phyloP scores from a whole-genome alignment of 139 green algal genomes.

The Eudorina sp. region DNA sequence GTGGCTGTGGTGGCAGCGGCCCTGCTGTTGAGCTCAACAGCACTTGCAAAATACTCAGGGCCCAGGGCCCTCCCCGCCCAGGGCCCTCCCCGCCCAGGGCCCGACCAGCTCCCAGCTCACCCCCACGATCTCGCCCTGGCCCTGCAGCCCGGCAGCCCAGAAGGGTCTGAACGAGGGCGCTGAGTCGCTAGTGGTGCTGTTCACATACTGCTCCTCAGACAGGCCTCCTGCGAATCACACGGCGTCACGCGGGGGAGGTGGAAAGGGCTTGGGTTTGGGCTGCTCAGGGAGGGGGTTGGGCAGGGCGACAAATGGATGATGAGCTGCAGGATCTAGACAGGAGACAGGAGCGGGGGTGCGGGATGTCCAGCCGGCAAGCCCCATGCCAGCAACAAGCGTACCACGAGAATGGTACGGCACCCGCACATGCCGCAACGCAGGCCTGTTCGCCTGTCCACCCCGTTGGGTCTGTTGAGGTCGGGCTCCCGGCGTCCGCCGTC shows the following conservation, averaged over 20 bases:
- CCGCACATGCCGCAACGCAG: no score
- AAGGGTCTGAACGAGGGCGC: neutral
- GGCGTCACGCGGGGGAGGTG: neutral
- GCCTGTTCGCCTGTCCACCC: no score
- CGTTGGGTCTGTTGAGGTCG: no score
- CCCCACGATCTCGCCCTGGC: neutral
- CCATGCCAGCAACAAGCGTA: neutral
- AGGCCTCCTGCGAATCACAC: neutral
- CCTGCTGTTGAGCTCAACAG: neutral
- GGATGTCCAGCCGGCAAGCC: neutral
- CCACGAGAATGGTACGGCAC: no score
- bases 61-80: neutral
- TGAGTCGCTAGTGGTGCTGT: neutral
- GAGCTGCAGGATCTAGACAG: neutral
- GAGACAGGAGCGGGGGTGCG: neutral
- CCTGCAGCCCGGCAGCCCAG: constrained; percentile 9
- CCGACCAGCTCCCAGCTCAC: neutral
- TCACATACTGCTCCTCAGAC: neutral
- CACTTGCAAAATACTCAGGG: neutral
- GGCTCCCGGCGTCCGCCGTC: no score
- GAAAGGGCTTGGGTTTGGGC: neutral
- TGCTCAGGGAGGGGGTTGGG: no score
- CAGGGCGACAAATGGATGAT: neutral
- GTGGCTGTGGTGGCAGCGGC: neutral
- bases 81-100: neutral